A percentile compares a stretch with the other conserved stretches of the same genome.
Evolutionary conservation across 306 rosid genomes (phyloP).

Genomic region (Oxytropis ochrocephala): DNA sequence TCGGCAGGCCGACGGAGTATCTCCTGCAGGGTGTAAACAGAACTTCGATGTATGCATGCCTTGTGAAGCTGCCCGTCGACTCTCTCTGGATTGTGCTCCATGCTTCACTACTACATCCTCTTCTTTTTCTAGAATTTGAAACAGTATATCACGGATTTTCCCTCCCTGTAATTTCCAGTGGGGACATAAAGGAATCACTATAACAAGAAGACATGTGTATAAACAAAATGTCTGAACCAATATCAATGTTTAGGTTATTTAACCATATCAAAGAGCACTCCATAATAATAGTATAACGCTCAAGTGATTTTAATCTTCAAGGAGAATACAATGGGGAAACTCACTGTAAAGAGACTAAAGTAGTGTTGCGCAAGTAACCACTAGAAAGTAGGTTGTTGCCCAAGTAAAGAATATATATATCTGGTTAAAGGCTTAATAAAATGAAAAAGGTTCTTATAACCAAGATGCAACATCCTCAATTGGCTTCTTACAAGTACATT

Average conservation of each 20-base stretch:
- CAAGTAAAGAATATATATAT: background rate
- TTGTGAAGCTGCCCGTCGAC: conserved; percentile 77
- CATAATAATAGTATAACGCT: background rate
- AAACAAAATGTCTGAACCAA: background rate
- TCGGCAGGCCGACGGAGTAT: conserved; percentile 97
- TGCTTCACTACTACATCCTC: conserved; percentile 67
- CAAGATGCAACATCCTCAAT: background rate
- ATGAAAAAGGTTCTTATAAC: background rate
- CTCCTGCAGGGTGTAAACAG: conserved; percentile 97
- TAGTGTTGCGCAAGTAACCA: background rate
- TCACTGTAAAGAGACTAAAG: background rate
- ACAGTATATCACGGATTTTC: conserved; percentile 77
- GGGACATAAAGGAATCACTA: conserved; percentile 1
- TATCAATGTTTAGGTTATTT: background rate
- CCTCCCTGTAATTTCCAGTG: conserved; percentile 58
- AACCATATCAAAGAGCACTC: background rate
- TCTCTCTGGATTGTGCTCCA: conserved; percentile 91
- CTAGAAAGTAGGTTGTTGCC: background rate
- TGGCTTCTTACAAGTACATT: background rate
- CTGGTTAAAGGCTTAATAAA: background rate
- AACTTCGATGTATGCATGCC: conserved; percentile 95
- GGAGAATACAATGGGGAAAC: background rate
- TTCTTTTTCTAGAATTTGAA: conserved; percentile 71
- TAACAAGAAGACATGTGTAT: background rate
- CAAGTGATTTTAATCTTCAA: background rate